phyloP scores from a whole-genome alignment of 163 green algal species.

The Chloromonas sp. region DNA sequence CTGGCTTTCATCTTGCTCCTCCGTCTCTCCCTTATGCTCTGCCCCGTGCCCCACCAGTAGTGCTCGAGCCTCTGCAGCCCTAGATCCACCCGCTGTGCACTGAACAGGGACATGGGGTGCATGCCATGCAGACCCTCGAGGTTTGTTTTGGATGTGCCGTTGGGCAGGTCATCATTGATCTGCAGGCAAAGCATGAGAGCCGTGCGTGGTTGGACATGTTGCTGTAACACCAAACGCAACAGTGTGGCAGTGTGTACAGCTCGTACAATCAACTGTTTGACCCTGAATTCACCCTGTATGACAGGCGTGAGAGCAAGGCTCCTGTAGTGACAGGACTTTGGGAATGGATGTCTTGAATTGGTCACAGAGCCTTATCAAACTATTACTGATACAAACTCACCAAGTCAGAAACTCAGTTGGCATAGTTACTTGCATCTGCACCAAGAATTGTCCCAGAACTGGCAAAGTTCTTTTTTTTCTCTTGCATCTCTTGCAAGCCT shows the following conservation, averaged over 20 bases:
- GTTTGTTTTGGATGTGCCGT: background rate
- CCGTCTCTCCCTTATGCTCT: background rate
- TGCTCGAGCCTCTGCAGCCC: constrained; percentile 2
- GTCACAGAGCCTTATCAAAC: no score
- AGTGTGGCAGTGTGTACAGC: no score
- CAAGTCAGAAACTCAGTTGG: no score
- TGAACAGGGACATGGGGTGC: background rate
- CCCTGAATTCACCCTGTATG: no score
- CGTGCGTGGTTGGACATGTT: background rate
- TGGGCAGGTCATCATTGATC: constrained; percentile 8
- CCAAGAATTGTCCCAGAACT: no score
- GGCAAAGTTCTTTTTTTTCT: background rate
- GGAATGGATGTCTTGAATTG: no score
- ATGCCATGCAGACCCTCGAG: background rate
- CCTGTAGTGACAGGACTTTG: no score
- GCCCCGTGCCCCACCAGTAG: background rate
- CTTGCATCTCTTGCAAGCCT: no score
- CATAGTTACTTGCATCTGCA: background rate
- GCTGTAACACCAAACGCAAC: no score
- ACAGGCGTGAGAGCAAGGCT: no score
- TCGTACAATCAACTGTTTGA: no score
- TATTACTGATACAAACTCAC: no score
- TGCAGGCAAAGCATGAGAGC: background rate
- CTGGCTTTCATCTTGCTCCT: background rate
- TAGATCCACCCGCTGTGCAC: background rate